Evolutionary conservation across 2,329 filamentous ascomycete species (phyloP).

Genomic region (Fusarium torreyae): DNA sequence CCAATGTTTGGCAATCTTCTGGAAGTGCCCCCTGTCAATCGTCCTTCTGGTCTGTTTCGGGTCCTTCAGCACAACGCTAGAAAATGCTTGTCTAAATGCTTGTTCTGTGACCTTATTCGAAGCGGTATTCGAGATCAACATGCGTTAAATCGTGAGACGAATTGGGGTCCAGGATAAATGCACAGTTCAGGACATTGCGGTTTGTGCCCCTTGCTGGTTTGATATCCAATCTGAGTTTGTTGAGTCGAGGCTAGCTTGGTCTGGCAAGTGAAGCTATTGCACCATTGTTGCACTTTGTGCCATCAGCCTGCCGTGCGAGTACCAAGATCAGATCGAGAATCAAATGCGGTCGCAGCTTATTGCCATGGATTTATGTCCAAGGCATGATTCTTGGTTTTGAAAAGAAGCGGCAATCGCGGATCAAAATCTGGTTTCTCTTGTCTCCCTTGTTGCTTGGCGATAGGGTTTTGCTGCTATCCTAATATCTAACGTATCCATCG

Average conservation of each 20-base stretch:
- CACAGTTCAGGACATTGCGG: slow-evolving; percentile 12
- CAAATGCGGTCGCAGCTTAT: slow-evolving; percentile 2
- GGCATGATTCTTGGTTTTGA: background rate
- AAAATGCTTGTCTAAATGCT: slow-evolving; percentile 30
- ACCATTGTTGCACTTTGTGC: slow-evolving; percentile 31
- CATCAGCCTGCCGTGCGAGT: slow-evolving; percentile 9
- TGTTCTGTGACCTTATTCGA: slow-evolving; percentile 32
- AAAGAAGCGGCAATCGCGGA: background rate
- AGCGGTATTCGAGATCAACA: slow-evolving; percentile 26
- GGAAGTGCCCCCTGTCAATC: slow-evolving; percentile 24
- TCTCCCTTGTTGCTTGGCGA: slow-evolving; percentile 31
- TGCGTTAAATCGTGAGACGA: slow-evolving; percentile 22
- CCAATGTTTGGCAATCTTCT: slow-evolving; percentile 17
- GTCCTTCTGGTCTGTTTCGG: slow-evolving; percentile 22
- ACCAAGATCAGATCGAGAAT: slow-evolving; percentile 13
- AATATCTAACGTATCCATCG: background rate
- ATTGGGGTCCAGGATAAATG: slow-evolving; percentile 16
- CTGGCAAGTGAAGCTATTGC: slow-evolving; percentile 24
- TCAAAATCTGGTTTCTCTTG: background rate
- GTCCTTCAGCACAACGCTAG: slow-evolving; percentile 33
- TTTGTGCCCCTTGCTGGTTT: slow-evolving; percentile 9
- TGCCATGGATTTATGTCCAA: background rate
- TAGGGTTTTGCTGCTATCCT: slow-evolving; percentile 5
- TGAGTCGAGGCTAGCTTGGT: slow-evolving; percentile 10
- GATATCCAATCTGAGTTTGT: slow-evolving; percentile 4